phyloP scores from a whole-genome alignment of 306 rosid genomes.

The Trifolium dubium region DNA sequence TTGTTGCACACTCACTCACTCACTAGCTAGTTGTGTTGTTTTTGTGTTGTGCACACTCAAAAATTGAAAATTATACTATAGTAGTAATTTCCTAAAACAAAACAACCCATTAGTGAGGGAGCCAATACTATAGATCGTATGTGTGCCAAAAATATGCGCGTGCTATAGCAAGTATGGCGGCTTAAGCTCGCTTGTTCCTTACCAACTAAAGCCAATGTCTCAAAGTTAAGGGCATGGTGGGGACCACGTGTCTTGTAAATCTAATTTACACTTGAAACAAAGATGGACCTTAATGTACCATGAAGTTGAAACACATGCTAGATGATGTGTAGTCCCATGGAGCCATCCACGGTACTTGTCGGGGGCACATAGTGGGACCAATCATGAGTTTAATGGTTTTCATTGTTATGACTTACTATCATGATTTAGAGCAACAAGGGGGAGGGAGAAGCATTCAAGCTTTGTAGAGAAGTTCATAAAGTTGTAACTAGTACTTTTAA shows the following conservation, averaged over 20 bases:
- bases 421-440: slow-evolving; percentile 48
- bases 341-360: slow-evolving; percentile 77
- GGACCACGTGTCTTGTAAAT: slow-evolving; percentile 63
- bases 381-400: slow-evolving; percentile 57
- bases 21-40: slow-evolving; percentile 8
- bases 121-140: slow-evolving; percentile 39
- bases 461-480: slow-evolving; percentile 45
- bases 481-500: slow-evolving; percentile 38
- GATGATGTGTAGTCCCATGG: slow-evolving; percentile 70
- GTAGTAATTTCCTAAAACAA: slow-evolving; percentile 1
- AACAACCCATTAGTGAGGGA: slow-evolving; percentile 40
- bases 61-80: background rate
- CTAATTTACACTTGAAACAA: slow-evolving; percentile 44
- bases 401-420: slow-evolving; percentile 31
- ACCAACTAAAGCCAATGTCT: slow-evolving; percentile 61
- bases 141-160: slow-evolving; percentile 61
- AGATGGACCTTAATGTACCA: slow-evolving; percentile 63
- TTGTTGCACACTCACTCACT: slow-evolving; percentile 39
- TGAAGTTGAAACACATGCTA: slow-evolving; percentile 77
- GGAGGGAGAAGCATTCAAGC: slow-evolving; percentile 31
- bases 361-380: slow-evolving; percentile 81
- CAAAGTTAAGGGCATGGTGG: slow-evolving; percentile 55
- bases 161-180: slow-evolving; percentile 64
- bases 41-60: slow-evolving; percentile 38
- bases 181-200: slow-evolving; percentile 52